Evolutionary conservation across 1,139 yeast genomes (phyloP), one percentile per base, ranked within the genome.

Genomic region (Kluyveromyces marxianus): DNA sequence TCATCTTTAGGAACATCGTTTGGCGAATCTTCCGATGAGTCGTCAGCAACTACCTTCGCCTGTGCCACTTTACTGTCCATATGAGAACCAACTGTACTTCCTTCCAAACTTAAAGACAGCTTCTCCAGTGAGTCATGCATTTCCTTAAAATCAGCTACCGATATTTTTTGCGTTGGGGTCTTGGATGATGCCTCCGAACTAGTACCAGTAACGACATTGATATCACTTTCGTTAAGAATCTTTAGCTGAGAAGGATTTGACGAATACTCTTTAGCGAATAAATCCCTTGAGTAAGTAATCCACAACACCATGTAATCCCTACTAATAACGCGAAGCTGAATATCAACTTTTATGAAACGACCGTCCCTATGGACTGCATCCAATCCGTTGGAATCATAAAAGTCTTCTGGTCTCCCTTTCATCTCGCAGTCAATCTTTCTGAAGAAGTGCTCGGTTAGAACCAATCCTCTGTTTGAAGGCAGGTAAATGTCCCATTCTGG

Each of bases 361-460:
- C 96, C 96, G 63, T 85, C 92, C 36, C 79, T 64, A 58, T 87
- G 95, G 3, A 69, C 59, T 26, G 83, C 95, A 48, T 71, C 70
- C 14, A 87, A 71, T 36, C 95, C 95, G 39, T 71, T 70, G 0
- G 89, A 82, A 26, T 72, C 71, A 46, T 83, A 70, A 52, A 82
- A 83, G 7, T 74, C 60, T 27, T 57, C 58, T 6, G 48, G 52
- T 21, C 53, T 46, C 34, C 47, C 46, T 28, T 40, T 37, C 57
- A 58, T 52, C 50, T 61, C 53, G 44, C 60, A 48, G 50, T 57
- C 33, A 69, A 75, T 63, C 51, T 81, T 81, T 53, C 97, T 73
- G 65, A 89, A 88, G 60, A 85, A 83, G 65, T 89, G 96, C 62
- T 89, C 97, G 0, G 96, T 96, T 14, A 89, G 68, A 0, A 89